Evolutionary conservation across 495 filamentous ascomycete species (phyloP).

Genomic region (Talaromyces ruber): DNA sequence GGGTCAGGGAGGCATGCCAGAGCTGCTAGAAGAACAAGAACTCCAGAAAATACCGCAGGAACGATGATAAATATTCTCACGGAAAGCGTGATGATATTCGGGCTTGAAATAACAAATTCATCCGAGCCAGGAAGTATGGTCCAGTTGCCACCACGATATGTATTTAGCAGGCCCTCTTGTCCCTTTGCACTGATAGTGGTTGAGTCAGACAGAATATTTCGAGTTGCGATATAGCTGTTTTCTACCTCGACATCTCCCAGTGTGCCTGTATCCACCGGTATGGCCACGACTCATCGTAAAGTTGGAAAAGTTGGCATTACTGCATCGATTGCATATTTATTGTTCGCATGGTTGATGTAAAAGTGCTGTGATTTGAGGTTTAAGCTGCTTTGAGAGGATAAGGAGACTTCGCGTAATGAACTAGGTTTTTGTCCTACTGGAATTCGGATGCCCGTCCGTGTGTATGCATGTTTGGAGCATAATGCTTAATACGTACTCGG

Average conservation of each 20-base stretch:
- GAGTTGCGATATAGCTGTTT: conserved; percentile 20
- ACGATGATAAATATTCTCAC: conserved; percentile 19
- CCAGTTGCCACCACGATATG: conserved; percentile 1
- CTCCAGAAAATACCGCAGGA: conserved; percentile 13
- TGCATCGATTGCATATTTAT: not conserved
- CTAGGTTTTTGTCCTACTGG: not conserved
- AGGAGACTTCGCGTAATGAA: not conserved
- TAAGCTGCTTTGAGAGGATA: not conserved
- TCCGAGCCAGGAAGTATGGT: conserved; percentile 10
- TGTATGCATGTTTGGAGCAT: not conserved
- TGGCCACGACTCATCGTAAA: not conserved
- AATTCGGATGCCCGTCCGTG: too few relatives aligned
- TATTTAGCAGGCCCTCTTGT: not conserved
- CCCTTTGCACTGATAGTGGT: conserved; percentile 12
- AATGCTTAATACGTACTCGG: not conserved
- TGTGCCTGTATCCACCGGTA: not conserved
- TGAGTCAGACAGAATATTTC: conserved; percentile 19
- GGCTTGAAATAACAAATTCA: conserved; percentile 26
- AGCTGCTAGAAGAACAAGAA: not conserved
- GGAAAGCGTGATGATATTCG: conserved; percentile 22
- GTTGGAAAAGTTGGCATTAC: not conserved
- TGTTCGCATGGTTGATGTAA: not conserved
- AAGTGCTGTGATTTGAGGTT: not conserved
- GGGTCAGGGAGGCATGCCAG: not conserved
- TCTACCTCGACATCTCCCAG: not conserved